Percentiles rank a stretch among this genome's conserved stretches.
These are phyloP conservation scores for Carpinus viminea DNA, from an alignment of 306 rosid genomes.

Conservation along the genomic window DNA sequence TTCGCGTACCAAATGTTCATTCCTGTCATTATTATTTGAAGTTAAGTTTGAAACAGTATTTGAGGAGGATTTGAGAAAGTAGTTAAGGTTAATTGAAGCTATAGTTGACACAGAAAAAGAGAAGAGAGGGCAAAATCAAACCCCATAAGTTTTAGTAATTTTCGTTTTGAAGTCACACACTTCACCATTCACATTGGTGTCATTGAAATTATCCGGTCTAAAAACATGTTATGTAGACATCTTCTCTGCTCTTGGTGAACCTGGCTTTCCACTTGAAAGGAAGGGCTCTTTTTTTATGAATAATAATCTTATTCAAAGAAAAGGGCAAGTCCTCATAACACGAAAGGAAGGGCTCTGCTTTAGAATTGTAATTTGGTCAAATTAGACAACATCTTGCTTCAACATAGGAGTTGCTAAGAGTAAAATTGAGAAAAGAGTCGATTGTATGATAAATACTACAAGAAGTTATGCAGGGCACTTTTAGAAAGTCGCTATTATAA, in stretches of 20 bases:
- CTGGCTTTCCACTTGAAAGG: not conserved
- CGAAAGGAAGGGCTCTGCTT: not conserved
- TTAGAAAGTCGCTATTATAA: no score
- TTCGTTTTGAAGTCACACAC: not conserved
- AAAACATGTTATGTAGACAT: not conserved
- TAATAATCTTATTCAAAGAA: no score
- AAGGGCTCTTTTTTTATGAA: not conserved
- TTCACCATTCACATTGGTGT: not conserved
- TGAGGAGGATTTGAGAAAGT: not conserved
- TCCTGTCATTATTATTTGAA: not conserved
- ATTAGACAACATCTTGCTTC: no score
- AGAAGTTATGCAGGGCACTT: no score
- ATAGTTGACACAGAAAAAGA: not conserved
- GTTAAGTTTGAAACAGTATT: not conserved
- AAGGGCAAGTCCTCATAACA: no score
- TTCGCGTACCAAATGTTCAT: no score
- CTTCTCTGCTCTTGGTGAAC: not conserved
- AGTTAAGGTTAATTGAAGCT: not conserved
- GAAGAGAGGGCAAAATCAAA: not conserved
- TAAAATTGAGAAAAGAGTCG: no score
- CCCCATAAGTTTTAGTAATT: not conserved
- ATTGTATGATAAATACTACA: no score
- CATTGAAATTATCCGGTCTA: not conserved
- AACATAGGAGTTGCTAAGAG: no score
- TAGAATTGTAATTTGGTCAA: not conserved